Evolutionary conservation across 2,329 filamentous ascomycete genomes (phyloP).

Genomic region (Diaporthe sp.): DNA sequence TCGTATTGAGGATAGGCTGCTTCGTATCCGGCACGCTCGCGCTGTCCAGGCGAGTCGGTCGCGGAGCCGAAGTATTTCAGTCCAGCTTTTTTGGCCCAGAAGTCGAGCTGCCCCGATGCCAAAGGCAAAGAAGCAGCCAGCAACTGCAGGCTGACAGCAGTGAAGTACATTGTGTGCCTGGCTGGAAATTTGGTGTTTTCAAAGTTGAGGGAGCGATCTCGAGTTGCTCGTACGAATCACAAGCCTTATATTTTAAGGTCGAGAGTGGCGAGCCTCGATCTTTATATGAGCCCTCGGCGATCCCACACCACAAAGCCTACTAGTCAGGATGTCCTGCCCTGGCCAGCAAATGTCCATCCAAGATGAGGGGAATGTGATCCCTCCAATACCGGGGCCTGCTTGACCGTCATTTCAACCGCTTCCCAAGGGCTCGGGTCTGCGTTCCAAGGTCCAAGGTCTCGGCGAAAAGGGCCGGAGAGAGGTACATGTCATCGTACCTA

Average conservation of each 20-base stretch:
- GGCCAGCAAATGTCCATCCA: not conserved
- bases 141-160: slow-evolving; percentile 44
- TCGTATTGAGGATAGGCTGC: slow-evolving; percentile 67
- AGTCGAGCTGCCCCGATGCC: slow-evolving; percentile 58
- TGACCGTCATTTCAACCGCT: not conserved
- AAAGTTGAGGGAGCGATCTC: not conserved
- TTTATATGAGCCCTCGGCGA: not conserved
- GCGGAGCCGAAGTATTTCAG: slow-evolving; percentile 74
- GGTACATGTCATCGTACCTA: not conserved
- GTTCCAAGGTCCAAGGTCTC: not conserved
- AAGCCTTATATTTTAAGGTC: not conserved
- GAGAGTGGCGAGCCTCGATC: not conserved
- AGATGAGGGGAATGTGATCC: slow-evolving; percentile 12
- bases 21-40: slow-evolving; percentile 61
- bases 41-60: slow-evolving; percentile 63
- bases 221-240: too few relatives aligned
- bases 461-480: not conserved
- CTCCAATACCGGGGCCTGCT: not conserved
- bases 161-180: not conserved
- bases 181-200: not conserved
- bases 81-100: slow-evolving; percentile 66
- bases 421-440: not conserved
- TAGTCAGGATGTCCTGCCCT: not conserved
- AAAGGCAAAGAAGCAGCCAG: slow-evolving; percentile 49
- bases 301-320: not conserved